A percentile compares a stretch with the other conserved stretches of the same genome.
These are phyloP conservation scores for Cryphonectria nitschkei DNA, from an alignment of 2,329 filamentous ascomycete species.

Conservation along the genomic window DNA sequence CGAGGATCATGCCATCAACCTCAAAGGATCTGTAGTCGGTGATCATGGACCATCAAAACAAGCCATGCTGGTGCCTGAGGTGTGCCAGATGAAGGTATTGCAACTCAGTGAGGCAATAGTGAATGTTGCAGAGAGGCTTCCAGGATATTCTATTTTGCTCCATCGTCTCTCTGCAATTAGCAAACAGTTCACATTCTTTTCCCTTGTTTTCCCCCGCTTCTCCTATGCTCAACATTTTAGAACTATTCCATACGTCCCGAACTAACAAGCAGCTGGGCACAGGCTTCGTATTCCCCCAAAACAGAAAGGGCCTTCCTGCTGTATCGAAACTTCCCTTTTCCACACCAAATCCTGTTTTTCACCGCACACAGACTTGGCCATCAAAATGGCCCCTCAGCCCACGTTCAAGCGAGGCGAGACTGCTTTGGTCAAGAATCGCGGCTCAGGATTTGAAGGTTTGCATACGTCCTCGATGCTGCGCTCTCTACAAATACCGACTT, in stretches of 20 bases:
- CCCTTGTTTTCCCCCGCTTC: neutral
- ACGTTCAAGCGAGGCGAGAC: slow-evolving; percentile 43
- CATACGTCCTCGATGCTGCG: slow-evolving; percentile 21
- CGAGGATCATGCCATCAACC: neutral
- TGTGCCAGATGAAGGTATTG: neutral
- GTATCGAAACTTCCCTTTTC: neutral
- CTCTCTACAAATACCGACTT: neutral
- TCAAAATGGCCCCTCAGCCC: slow-evolving; percentile 33
- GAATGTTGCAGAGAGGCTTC: neutral
- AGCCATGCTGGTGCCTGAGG: neutral
- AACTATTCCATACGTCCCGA: neutral
- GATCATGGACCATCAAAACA: neutral
- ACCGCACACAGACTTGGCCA: neutral
- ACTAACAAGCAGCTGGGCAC: neutral
- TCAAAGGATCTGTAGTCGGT: neutral
- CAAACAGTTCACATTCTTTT: neutral
- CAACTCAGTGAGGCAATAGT: neutral
- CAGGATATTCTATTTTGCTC: neutral
- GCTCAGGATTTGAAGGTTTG: slow-evolving; percentile 72
- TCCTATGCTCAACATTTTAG: neutral
- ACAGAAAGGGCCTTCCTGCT: neutral
- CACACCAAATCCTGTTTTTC: neutral
- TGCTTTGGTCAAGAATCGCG: slow-evolving; percentile 47
- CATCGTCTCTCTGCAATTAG: neutral
- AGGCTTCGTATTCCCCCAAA: no score